These are phyloP conservation scores for Fusarium avenaceum DNA, from an alignment of 2,329 filamentous ascomycete species.

Conservation along the genomic window DNA sequence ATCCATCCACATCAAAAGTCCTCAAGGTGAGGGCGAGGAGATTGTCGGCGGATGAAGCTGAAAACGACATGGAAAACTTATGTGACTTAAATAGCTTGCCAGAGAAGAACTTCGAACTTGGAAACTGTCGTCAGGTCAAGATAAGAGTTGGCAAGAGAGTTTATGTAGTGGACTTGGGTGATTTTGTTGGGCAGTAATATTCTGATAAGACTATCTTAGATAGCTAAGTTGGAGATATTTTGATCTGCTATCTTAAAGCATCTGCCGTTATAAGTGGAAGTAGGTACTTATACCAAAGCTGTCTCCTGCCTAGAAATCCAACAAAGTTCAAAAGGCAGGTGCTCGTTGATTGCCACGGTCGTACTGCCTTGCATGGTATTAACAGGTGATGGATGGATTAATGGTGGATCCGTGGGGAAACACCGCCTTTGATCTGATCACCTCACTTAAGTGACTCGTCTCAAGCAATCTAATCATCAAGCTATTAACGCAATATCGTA, in stretches of 20 bases:
- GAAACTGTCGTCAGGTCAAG: slow-evolving; percentile 5
- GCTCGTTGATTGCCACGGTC: neutral
- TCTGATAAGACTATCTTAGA: no score
- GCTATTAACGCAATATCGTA: neutral
- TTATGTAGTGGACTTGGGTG: slow-evolving; percentile 11
- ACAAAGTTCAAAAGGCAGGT: neutral
- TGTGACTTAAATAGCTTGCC: neutral
- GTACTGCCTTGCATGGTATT: neutral
- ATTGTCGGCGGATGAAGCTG: slow-evolving; percentile 18
- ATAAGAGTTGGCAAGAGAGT: slow-evolving; percentile 2
- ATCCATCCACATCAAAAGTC: neutral
- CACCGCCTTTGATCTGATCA: neutral
- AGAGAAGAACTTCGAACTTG: neutral
- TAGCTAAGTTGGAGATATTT: no score
- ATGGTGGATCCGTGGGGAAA: neutral
- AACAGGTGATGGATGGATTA: neutral
- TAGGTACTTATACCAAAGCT: neutral
- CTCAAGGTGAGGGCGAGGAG: slow-evolving; percentile 18
- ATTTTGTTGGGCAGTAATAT: neutral
- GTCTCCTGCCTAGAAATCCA: no score
- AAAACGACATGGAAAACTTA: neutral
- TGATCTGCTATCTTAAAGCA: no score
- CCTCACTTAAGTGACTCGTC: no score
- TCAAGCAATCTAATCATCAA: neutral
- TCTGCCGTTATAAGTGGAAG: no score